Conservation (phyloP, 257 asterid species). For the Mitragyna speciosa region DNA sequence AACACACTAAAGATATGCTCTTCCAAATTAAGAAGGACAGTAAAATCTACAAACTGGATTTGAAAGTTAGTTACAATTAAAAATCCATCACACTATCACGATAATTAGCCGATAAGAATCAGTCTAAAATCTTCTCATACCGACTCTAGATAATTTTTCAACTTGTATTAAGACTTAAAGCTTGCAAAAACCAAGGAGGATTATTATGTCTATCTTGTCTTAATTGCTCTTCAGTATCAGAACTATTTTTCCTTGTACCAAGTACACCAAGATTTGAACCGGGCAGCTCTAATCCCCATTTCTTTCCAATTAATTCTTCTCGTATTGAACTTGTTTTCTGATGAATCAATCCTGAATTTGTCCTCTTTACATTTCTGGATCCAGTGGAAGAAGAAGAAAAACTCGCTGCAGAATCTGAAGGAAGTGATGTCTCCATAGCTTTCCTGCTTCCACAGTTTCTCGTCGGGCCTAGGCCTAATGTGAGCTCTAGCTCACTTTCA, state of each 20-base stretch:
- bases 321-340: conserved; percentile 18
- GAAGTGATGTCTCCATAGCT: conserved; percentile 25
- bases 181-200: conserved; percentile 84
- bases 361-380: conserved; percentile 41
- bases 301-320: conserved; percentile 25
- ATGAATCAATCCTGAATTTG: conserved; percentile 13
- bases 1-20: not conserved
- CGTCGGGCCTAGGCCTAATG: conserved; percentile 74
- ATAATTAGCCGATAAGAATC: conserved; percentile 11
- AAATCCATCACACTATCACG: not conserved
- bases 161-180: conserved; percentile 62
- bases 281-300: conserved; percentile 55
- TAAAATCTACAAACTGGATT: conserved; percentile 4
- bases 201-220: conserved; percentile 53
- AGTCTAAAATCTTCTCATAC: conserved; percentile 16
- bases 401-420: conserved; percentile 51
- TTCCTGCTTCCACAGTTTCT: conserved; percentile 41
- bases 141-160: conserved; percentile 25
- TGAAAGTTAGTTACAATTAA: not conserved
- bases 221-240: conserved; percentile 33
- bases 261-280: conserved; percentile 23
- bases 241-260: conserved; percentile 21
- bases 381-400: conserved; percentile 71
- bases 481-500: conserved; percentile 71
- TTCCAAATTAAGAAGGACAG: not conserved